Percentiles rank a stretch among this genome's conserved stretches.
These are phyloP conservation scores for Hibiscus trionum DNA, from an alignment of 345 rosid species.

Conservation along the genomic window DNA sequence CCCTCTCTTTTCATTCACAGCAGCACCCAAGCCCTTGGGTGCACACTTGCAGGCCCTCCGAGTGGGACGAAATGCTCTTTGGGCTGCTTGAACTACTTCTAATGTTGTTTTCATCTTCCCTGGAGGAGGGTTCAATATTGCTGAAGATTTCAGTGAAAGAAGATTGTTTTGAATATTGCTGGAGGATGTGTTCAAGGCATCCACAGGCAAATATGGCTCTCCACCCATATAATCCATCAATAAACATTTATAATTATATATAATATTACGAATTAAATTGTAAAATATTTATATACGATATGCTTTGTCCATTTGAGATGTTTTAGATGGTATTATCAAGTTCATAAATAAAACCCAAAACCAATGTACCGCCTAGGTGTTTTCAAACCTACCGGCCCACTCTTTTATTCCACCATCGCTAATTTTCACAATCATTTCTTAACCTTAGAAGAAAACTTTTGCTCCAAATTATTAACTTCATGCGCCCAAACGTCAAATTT, in stretches of 20 bases:
- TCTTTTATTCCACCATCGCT: neutral
- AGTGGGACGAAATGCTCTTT: slow-evolving; percentile 34
- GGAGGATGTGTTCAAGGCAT: slow-evolving; percentile 62
- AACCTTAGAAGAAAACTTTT: slow-evolving; percentile 6
- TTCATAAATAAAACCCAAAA: neutral
- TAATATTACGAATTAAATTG: too few relatives aligned
- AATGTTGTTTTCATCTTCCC: slow-evolving; percentile 8
- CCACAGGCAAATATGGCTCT: slow-evolving; percentile 59
- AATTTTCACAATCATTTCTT: neutral
- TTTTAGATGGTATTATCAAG: neutral
- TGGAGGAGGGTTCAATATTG: neutral
- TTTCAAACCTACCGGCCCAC: neutral
- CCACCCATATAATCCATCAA: too few relatives aligned
- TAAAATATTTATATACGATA: neutral
- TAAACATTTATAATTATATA: too few relatives aligned
- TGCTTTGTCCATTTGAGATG: too few relatives aligned
- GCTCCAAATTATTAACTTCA: slow-evolving; percentile 20
- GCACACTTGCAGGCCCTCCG: slow-evolving; percentile 66
- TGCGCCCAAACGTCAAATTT: slow-evolving; percentile 26
- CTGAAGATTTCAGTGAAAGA: slow-evolving; percentile 44
- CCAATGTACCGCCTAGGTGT: slow-evolving; percentile 1
- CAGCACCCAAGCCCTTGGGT: slow-evolving; percentile 82
- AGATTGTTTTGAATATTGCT: slow-evolving; percentile 27
- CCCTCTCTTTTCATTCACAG: neutral
- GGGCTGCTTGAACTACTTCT: slow-evolving; percentile 6